These are phyloP conservation scores for Periglandula ipomoeae DNA, from an alignment of 2,329 filamentous ascomycete genomes.

Conservation along the genomic window DNA sequence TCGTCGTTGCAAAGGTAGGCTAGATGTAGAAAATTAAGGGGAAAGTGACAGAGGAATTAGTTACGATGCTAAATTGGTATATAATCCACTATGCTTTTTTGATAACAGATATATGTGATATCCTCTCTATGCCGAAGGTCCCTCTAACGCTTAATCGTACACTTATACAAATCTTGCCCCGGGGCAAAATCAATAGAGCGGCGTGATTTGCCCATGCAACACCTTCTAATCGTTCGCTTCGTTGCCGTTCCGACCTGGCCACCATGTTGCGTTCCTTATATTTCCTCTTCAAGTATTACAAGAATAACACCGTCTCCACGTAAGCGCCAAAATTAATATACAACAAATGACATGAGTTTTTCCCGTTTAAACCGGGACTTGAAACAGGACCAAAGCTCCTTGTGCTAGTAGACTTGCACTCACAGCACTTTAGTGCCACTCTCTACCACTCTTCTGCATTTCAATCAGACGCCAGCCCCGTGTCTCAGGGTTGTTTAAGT, in stretches of 20 bases:
- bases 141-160: conserved; percentile 17
- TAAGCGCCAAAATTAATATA: conserved; percentile 5
- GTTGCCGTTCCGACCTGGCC: background rate
- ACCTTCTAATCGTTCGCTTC: conserved; percentile 10
- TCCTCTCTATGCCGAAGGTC: conserved; percentile 14
- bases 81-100: background rate
- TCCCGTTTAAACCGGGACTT: background rate
- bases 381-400: background rate
- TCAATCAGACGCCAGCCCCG: conserved; percentile 96
- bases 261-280: background rate
- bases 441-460: conserved; percentile 94
- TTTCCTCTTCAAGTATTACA: conserved; percentile 8
- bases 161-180: conserved; percentile 16
- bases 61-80: background rate
- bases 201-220: conserved; percentile 19
- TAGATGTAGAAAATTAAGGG: too few species aligned
- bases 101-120: conserved; percentile 6
- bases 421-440: conserved; percentile 53
- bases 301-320: conserved; percentile 9
- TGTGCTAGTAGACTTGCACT: background rate
- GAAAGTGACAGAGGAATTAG: too few species aligned
- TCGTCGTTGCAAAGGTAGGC: too few species aligned
- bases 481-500: conserved; percentile 94
- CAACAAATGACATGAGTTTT: background rate
- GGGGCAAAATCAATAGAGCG: conserved; percentile 22